phyloP scores from a whole-genome alignment of 768 basidiomycete species.

The Phaeotremella skinneri region DNA sequence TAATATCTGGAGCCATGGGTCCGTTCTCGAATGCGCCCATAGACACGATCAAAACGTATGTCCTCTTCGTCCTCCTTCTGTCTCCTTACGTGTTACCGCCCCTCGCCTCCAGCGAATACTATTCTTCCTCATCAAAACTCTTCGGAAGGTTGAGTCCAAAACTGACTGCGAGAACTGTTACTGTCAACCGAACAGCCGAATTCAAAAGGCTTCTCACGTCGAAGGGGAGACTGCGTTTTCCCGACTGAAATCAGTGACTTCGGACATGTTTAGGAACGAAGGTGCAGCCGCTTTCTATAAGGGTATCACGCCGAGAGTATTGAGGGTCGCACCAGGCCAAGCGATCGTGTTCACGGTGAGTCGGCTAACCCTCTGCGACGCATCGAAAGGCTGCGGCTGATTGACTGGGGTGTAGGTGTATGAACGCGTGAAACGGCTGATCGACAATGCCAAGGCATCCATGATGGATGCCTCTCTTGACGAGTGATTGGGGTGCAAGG shows the following conservation, averaged over 20 bases:
- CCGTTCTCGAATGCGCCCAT: conserved; percentile 94
- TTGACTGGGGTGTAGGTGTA: conserved; percentile 58
- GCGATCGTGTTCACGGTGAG: conserved; percentile 88
- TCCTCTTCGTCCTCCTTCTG: not conserved
- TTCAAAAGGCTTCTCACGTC: conserved; percentile 76
- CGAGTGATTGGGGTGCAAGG: not conserved
- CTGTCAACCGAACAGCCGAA: no score
- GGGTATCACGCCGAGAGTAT: conserved; percentile 93
- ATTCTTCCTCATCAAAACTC: not conserved
- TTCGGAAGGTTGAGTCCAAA: not conserved
- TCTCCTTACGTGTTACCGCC: not conserved
- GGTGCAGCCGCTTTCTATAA: conserved; percentile 92
- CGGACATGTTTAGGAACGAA: conserved; percentile 91
- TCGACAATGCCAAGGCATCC: conserved; percentile 62
- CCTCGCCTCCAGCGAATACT: no score
- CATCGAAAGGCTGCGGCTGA: not conserved
- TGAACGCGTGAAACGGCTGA: conserved; percentile 72
- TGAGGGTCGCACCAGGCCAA: conserved; percentile 88
- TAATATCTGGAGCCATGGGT: conserved; percentile 96
- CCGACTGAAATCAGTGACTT: conserved; percentile 73
- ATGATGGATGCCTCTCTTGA: conserved; percentile 17
- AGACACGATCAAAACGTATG: conserved; percentile 72
- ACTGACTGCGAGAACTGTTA: no score
- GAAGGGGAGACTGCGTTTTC: conserved; percentile 74
- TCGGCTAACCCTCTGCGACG: not conserved